Evolutionary conservation across 208 protist species (phyloP).

Genomic region (Zelonia costaricensis): DNA sequence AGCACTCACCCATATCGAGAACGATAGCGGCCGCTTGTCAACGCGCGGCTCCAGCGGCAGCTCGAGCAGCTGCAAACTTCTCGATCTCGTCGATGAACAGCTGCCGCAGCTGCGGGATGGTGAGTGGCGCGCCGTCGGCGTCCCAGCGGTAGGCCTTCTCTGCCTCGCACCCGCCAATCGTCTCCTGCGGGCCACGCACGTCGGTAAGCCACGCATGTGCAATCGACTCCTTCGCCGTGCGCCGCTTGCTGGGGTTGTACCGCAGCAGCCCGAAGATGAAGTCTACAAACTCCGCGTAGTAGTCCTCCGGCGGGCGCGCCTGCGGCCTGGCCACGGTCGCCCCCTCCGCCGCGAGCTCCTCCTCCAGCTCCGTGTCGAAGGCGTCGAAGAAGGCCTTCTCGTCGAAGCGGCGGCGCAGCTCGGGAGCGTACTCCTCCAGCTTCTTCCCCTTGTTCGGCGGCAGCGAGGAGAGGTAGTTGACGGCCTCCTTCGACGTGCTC

Average conservation of each 20-base stretch:
- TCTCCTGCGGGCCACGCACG: slow-evolving; percentile 39
- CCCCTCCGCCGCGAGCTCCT: slow-evolving; percentile 10
- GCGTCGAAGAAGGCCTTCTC: slow-evolving; percentile 48
- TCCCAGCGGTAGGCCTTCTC: slow-evolving; percentile 46
- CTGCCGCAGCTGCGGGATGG: slow-evolving; percentile 46
- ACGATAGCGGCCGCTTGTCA: too few relatives aligned
- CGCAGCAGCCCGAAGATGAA: slow-evolving; percentile 89
- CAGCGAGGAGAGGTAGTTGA: slow-evolving; percentile 64
- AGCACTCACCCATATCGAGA: too few relatives aligned
- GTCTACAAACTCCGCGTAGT: slow-evolving; percentile 75
- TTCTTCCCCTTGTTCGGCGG: slow-evolving; percentile 44
- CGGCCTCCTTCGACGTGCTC: slow-evolving; percentile 63
- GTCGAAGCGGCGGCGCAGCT: slow-evolving; percentile 48
- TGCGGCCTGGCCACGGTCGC: slow-evolving; percentile 5
- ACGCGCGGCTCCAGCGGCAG: too few relatives aligned
- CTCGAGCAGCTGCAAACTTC: slow-evolving; percentile 42
- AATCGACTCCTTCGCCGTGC: slow-evolving; percentile 94
- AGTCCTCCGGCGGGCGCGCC: slow-evolving; percentile 27
- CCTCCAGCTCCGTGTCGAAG: slow-evolving; percentile 38
- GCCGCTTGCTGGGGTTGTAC: slow-evolving; percentile 93
- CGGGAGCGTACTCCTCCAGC: slow-evolving; percentile 53
- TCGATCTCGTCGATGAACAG: slow-evolving; percentile 71
- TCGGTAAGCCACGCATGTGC: slow-evolving; percentile 74
- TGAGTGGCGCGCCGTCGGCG: slow-evolving; percentile 40
- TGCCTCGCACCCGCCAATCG: slow-evolving; percentile 47